Conservation (phyloP, 2,329 filamentous ascomycete genomes). For the Monosporascus ibericus region DNA sequence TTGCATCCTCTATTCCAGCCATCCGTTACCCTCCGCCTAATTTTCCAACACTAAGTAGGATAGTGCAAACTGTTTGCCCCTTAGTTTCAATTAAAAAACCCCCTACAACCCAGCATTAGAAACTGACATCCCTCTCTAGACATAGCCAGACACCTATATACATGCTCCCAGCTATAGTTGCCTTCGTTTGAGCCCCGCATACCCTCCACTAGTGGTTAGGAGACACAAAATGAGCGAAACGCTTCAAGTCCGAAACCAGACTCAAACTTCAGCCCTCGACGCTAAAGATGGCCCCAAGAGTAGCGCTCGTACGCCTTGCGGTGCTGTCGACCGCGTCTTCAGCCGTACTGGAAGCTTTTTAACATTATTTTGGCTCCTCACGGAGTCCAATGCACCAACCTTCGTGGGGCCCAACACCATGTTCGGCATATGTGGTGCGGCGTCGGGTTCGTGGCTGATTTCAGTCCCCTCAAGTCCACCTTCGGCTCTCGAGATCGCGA, state of each 20-base stretch:
- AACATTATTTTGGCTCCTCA: conserved; percentile 1
- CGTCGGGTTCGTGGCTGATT: neutral
- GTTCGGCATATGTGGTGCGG: conserved; percentile 1
- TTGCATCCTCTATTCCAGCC: neutral
- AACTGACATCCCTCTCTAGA: too few relatives aligned
- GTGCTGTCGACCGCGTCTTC: neutral
- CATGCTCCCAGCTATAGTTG: neutral
- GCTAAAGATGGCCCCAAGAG: neutral
- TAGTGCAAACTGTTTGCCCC: too few relatives aligned
- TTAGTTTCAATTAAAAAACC: too few relatives aligned
- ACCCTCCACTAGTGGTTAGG: neutral
- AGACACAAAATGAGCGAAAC: neutral
- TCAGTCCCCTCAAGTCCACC: too few relatives aligned
- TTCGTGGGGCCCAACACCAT: conserved; percentile 3
- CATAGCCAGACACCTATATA: too few relatives aligned
- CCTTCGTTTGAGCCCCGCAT: neutral
- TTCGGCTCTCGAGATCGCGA: neutral
- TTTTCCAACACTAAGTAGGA: too few relatives aligned
- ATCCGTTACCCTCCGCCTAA: neutral
- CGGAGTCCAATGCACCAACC: neutral
- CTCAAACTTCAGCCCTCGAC: neutral
- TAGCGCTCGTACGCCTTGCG: neutral
- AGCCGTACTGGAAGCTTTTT: neutral
- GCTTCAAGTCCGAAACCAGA: neutral
- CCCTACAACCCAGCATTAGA: too few relatives aligned